Evolutionary conservation across 2,329 filamentous ascomycete genomes (phyloP), one percentile per base, ranked within the genome.

Genomic region (Fusarium tuaranense): DNA sequence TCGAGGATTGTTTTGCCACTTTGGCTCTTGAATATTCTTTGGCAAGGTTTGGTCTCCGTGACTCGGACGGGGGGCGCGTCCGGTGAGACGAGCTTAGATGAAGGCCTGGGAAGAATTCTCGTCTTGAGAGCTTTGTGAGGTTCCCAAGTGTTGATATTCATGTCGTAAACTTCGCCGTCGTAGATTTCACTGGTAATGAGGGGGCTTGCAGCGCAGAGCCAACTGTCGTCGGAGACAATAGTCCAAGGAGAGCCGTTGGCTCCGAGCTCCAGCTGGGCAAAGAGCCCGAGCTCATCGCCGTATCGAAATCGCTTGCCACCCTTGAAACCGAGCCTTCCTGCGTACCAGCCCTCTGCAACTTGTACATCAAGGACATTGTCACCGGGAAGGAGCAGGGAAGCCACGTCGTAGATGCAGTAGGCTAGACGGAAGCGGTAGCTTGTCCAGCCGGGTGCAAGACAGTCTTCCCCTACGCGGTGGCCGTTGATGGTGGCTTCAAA

Each of bases 371-470:
- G 76, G 0, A 78, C 75, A 36, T 77, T 76, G 7, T 69, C 53
- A 5, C 34, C 53, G 12, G 36, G 22, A 2, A 73, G 76, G 2
- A 89, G 68, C 0, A 85, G 78, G 1, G 79, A 67, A 0, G 82
- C 83, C 2, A 89, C 84, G 71, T 90, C 87, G 64, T 85, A 87
- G 0, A 84, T 86, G 68, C 88, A 83, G 65, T 89, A 90, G 0
- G 82, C 78, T 13, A 86, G 81, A 4, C 87, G 81, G 65, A 85
- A 78, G 0, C 83, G 78, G 70, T 89, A 90, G n/a, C 83, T 83
- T 44, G 84, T 84, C 85, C 87, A 89, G 0, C 87, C 87, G 0
- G 87, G 87, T 36, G 86, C 85, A 66, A 88, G 80, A 16, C 80
- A 80, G 7, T 79, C 71, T 39, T 82, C 80, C 0, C 81, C 82